These are phyloP conservation scores for Trypanosoma congolense DNA, from an alignment of 208 protist genomes.

Conservation along the genomic window DNA sequence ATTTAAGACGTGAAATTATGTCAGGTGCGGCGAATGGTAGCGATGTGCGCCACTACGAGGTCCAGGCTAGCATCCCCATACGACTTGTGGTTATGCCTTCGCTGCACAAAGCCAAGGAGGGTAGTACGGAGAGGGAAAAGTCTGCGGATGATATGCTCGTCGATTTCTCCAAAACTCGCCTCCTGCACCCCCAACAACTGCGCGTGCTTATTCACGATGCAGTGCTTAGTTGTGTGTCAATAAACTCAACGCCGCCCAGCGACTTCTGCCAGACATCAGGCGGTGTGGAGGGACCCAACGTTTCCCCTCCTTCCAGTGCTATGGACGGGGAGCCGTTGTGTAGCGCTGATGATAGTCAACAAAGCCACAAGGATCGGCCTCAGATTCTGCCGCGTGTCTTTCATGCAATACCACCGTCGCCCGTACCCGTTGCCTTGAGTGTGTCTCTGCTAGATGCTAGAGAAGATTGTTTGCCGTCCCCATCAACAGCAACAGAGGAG, in stretches of 20 bases:
- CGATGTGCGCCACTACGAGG: constrained; percentile 11
- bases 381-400: constrained; percentile 9
- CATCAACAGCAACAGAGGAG: neutral
- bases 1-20: constrained; percentile 1
- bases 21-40: neutral
- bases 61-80: constrained; percentile 22
- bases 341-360: neutral
- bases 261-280: neutral
- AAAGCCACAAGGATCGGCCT: constrained; percentile 3
- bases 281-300: neutral
- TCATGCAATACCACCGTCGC: constrained; percentile 1
- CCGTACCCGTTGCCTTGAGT: constrained; percentile 11
- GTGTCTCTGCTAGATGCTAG: neutral
- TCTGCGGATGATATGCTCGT: constrained; percentile 7
- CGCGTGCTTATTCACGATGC: constrained; percentile 22
- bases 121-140: neutral
- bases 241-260: neutral
- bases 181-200: constrained; percentile 9
- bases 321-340: neutral
- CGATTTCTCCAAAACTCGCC: constrained; percentile 11
- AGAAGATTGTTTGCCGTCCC: neutral
- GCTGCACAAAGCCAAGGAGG: neutral
- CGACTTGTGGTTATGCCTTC: neutral
- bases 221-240: constrained; percentile 13
- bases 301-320: neutral